phyloP scores from a whole-genome alignment of 495 filamentous ascomycete genomes.

The Penicillium roqueforti region DNA sequence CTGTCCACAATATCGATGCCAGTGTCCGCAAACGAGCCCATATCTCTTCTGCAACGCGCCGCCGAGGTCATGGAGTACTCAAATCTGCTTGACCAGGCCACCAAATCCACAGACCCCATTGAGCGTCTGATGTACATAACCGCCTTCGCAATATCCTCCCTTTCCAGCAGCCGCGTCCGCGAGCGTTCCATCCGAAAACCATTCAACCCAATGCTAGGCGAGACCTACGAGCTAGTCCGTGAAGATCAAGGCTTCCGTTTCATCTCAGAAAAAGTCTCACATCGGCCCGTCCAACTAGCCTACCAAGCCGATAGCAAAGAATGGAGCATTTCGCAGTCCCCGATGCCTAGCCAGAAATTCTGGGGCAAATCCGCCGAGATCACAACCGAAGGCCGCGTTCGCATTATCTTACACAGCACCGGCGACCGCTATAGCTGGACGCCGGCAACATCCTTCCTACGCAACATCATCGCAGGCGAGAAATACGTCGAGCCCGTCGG shows the following conservation, averaged over 20 bases:
- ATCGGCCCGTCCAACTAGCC: constrained; percentile 87
- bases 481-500: constrained; percentile 97
- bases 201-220: constrained; percentile 96
- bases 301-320: constrained; percentile 80
- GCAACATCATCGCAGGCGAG: constrained; percentile 96
- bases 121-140: constrained; percentile 80
- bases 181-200: constrained; percentile 95
- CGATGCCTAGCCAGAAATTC: constrained; percentile 90
- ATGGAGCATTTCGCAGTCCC: constrained; percentile 84
- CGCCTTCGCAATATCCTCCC: constrained; percentile 82
- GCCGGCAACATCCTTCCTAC: constrained; percentile 79
- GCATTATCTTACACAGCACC: constrained; percentile 63
- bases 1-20: constrained; percentile 95
- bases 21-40: constrained; percentile 91
- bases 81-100: constrained; percentile 71
- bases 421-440: constrained; percentile 82
- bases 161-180: constrained; percentile 73
- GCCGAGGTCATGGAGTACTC: constrained; percentile 90
- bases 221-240: constrained; percentile 89
- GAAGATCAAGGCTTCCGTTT: constrained; percentile 87
- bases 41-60: constrained; percentile 79
- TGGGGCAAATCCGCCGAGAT: constrained; percentile 97
- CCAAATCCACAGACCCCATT: constrained; percentile 49
- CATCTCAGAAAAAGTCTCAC: constrained; percentile 86
- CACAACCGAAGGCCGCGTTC: constrained; percentile 80